Percentiles rank a stretch among this genome's conserved stretches.
Conservation (phyloP, 2,329 filamentous ascomycete species). For the Clarireedia sp. region DNA sequence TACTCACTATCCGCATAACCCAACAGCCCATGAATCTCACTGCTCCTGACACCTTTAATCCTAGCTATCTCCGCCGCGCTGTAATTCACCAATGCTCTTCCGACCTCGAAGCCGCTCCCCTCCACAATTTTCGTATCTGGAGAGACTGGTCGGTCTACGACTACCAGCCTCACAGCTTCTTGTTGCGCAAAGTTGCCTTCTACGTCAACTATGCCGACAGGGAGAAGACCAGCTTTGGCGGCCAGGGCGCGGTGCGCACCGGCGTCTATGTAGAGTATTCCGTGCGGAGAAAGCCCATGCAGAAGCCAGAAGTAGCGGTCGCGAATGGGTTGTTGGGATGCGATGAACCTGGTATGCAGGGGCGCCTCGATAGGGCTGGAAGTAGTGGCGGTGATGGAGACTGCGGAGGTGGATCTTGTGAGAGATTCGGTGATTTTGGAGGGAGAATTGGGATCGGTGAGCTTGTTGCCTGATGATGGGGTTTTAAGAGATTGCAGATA, state of each 20-base stretch:
- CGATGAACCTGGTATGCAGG: slow-evolving; percentile 87
- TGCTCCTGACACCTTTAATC: slow-evolving; percentile 78
- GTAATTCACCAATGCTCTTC: slow-evolving; percentile 87
- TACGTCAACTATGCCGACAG: slow-evolving; percentile 84
- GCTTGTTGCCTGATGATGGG: slow-evolving; percentile 15
- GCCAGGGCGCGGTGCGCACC: slow-evolving; percentile 75
- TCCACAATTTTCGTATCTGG: slow-evolving; percentile 41
- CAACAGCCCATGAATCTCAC: slow-evolving; percentile 69
- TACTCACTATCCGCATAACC: slow-evolving; percentile 96
- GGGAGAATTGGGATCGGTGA: slow-evolving; percentile 12
- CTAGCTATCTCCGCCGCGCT: slow-evolving; percentile 73
- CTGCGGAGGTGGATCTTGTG: slow-evolving; percentile 9
- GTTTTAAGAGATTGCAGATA: slow-evolving; percentile 61
- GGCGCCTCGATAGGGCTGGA: slow-evolving; percentile 39
- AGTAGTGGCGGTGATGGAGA: slow-evolving; percentile 9
- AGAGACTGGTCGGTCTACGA: slow-evolving; percentile 52
- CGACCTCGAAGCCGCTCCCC: slow-evolving; percentile 61
- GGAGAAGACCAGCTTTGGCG: slow-evolving; percentile 79
- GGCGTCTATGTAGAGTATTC: slow-evolving; percentile 86
- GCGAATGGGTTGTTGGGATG: slow-evolving; percentile 73
- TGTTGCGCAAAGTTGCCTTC: slow-evolving; percentile 85
- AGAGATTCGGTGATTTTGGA: slow-evolving; percentile 15
- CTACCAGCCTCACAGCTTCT: slow-evolving; percentile 80
- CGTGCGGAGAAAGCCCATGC: slow-evolving; percentile 83
- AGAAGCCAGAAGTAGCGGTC: slow-evolving; percentile 97